phyloP scores from a whole-genome alignment of 2,329 filamentous ascomycete genomes.

The Monilinia polystroma region DNA sequence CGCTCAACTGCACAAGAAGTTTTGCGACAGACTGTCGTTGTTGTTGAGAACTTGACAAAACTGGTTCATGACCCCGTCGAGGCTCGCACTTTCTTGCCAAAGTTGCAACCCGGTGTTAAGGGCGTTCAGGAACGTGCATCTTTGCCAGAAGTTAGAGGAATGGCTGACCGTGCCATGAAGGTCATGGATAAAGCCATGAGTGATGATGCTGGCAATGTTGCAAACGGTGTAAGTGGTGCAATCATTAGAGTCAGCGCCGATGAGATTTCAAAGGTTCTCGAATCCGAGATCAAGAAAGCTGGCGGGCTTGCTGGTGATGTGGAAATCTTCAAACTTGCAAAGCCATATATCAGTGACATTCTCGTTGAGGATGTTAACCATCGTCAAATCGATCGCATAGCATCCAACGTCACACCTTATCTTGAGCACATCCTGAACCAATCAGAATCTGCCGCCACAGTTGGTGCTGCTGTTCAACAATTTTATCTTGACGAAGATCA shows the following conservation, averaged over 20 bases:
- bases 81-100: slow-evolving; percentile 90
- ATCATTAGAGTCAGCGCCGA: slow-evolving; percentile 63
- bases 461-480: slow-evolving; percentile 72
- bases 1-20: slow-evolving; percentile 92
- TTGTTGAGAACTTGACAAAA: slow-evolving; percentile 97
- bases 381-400: slow-evolving; percentile 73
- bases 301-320: slow-evolving; percentile 61
- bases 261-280: slow-evolving; percentile 72
- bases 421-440: slow-evolving; percentile 67
- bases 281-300: slow-evolving; percentile 71
- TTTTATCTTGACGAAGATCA: slow-evolving; percentile 82
- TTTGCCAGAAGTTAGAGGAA: slow-evolving; percentile 88
- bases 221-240: slow-evolving; percentile 47
- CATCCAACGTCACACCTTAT: slow-evolving; percentile 69
- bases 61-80: slow-evolving; percentile 95
- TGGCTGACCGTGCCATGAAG: slow-evolving; percentile 76
- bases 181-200: slow-evolving; percentile 95
- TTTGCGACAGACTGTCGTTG: slow-evolving; percentile 90
- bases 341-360: slow-evolving; percentile 77
- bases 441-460: slow-evolving; percentile 56
- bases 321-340: slow-evolving; percentile 66
- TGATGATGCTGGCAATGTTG: slow-evolving; percentile 59
- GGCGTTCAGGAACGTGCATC: slow-evolving; percentile 83
- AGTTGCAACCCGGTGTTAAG: slow-evolving; percentile 91
- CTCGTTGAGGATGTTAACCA: slow-evolving; percentile 85